phyloP scores from a whole-genome alignment of 129 eudicot genomes.

The Scalesia atractyloides region DNA sequence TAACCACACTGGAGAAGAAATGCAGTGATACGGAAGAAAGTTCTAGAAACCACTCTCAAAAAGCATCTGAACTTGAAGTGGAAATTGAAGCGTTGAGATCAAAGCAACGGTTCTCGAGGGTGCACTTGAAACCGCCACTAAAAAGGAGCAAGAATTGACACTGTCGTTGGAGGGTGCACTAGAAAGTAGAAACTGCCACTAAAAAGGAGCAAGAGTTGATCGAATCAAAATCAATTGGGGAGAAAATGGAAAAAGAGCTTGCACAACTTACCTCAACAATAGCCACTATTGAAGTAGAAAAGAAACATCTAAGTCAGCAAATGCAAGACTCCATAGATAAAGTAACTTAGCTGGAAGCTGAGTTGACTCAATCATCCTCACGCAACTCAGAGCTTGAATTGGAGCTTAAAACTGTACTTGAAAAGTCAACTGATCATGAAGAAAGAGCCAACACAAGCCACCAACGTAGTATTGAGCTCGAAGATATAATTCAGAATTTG shows the following conservation, averaged over 20 bases:
- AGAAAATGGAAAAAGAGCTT: slow-evolving; percentile 53
- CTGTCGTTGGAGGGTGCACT: slow-evolving; percentile 38
- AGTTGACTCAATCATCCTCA: slow-evolving; percentile 44
- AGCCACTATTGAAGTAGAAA: slow-evolving; percentile 57
- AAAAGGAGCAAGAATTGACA: neutral
- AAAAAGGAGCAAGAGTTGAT: slow-evolving; percentile 64
- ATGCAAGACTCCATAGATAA: slow-evolving; percentile 53
- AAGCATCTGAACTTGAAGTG: slow-evolving; percentile 64
- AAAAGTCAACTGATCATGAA: slow-evolving; percentile 63
- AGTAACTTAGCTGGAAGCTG: slow-evolving; percentile 44
- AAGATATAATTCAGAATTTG: slow-evolving; percentile 58
- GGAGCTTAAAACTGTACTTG: slow-evolving; percentile 57
- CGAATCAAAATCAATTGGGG: slow-evolving; percentile 28
- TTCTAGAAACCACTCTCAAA: slow-evolving; percentile 46
- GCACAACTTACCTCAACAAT: slow-evolving; percentile 44
- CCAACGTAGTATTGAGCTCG: slow-evolving; percentile 76
- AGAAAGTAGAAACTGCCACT: slow-evolving; percentile 42
- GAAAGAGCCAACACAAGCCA: slow-evolving; percentile 57
- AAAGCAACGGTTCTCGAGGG: slow-evolving; percentile 58
- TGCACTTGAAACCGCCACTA: slow-evolving; percentile 50
- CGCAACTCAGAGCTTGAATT: slow-evolving; percentile 58
- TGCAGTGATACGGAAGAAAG: slow-evolving; percentile 62
- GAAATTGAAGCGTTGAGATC: slow-evolving; percentile 58
- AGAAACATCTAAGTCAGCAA: slow-evolving; percentile 42
- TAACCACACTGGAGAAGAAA: slow-evolving; percentile 58